Conservation (phyloP, 2,329 filamentous ascomycete genomes). For the Cercospora brassicicola region DNA sequence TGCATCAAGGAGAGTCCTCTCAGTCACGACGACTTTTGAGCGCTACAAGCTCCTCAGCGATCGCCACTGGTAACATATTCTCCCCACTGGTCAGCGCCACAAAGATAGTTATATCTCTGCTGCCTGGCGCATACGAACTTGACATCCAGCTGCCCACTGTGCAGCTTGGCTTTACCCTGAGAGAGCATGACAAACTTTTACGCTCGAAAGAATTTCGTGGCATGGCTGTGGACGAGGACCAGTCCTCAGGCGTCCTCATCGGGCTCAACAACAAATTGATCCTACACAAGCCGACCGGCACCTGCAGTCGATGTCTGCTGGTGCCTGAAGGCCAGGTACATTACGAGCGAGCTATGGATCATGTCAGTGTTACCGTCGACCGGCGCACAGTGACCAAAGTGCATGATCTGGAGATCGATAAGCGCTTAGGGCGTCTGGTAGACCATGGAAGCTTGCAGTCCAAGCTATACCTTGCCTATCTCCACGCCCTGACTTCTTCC, state of each 20-base stretch:
- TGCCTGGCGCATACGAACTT: constrained; percentile 1
- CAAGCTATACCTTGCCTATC: constrained; percentile 44
- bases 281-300: constrained; percentile 33
- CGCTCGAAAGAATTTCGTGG: constrained; percentile 11
- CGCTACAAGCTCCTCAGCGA: constrained; percentile 38
- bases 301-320: constrained; percentile 50
- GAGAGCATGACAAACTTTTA: not conserved
- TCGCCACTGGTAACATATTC: constrained; percentile 54
- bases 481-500: constrained; percentile 63
- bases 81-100: constrained; percentile 19
- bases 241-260: constrained; percentile 61
- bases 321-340: constrained; percentile 43
- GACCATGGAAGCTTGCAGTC: constrained; percentile 53
- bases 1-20: not conserved
- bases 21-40: constrained; percentile 11
- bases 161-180: constrained; percentile 28
- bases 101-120: constrained; percentile 24
- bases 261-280: constrained; percentile 62
- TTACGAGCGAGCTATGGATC: constrained; percentile 47
- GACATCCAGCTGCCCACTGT: constrained; percentile 29
- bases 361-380: constrained; percentile 40
- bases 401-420: constrained; percentile 55
- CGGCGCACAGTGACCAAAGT: constrained; percentile 52
- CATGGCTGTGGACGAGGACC: constrained; percentile 48
- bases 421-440: constrained; percentile 57